Percentiles rank a stretch among this genome's conserved stretches.
These are phyloP conservation scores for Kwoniella pini DNA, from an alignment of 768 basidiomycete species.

Conservation along the genomic window DNA sequence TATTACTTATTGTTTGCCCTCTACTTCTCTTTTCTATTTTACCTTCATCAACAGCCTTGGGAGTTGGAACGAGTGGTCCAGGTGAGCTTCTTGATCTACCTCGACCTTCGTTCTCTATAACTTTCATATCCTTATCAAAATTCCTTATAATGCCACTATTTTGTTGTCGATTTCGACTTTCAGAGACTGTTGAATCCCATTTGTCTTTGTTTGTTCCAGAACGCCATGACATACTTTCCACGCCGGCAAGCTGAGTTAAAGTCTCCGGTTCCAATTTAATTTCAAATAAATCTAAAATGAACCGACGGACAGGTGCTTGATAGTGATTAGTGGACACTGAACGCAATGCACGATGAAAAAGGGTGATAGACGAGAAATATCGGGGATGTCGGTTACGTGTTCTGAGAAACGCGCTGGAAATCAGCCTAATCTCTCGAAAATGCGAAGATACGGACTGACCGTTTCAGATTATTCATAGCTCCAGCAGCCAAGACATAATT, in stretches of 20 bases:
- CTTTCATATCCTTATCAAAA: too few species aligned
- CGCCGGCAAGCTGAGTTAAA: slow-evolving; percentile 16
- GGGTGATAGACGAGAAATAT: slow-evolving; percentile 73
- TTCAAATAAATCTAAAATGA: slow-evolving; percentile 89
- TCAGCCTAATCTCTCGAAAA: too few species aligned
- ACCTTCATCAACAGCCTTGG: neutral
- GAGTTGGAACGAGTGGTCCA: slow-evolving; percentile 1
- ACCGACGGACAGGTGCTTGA: slow-evolving; percentile 86
- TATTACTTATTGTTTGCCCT: slow-evolving; percentile 11
- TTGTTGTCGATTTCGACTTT: too few species aligned
- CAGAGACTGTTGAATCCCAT: too few species aligned
- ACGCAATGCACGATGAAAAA: slow-evolving; percentile 82
- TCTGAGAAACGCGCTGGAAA: too few species aligned
- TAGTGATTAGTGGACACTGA: slow-evolving; percentile 86
- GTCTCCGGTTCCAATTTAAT: slow-evolving; percentile 61
- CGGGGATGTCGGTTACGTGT: slow-evolving; percentile 60
- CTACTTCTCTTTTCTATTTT: slow-evolving; percentile 1
- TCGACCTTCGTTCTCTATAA: slow-evolving; percentile 3
- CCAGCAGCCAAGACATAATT: slow-evolving; percentile 96
- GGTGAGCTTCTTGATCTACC: slow-evolving; percentile 14
- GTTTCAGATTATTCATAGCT: slow-evolving; percentile 83
- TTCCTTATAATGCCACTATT: too few species aligned
- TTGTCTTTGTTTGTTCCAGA: neutral
- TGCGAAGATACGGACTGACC: slow-evolving; percentile 61
- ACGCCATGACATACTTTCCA: slow-evolving; percentile 5